phyloP scores from a whole-genome alignment of 2,329 filamentous ascomycete genomes.

The Calonectria crousiana region DNA sequence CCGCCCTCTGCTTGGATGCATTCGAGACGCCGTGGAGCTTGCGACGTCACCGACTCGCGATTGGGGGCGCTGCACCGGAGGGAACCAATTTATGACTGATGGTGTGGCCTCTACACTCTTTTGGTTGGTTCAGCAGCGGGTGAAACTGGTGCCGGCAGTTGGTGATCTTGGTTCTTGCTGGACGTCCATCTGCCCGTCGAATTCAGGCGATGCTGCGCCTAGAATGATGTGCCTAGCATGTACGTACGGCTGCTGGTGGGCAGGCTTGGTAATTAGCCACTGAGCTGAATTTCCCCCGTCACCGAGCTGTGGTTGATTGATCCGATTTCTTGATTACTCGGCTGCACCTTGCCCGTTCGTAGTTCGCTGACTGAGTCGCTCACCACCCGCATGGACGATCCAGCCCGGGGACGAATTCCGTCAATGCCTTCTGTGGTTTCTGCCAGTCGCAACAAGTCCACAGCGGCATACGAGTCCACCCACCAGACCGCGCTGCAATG shows the following conservation, averaged over 20 bases:
- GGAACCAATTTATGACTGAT: constrained; percentile 28
- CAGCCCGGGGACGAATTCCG: constrained; percentile 15
- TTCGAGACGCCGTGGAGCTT: constrained; percentile 35
- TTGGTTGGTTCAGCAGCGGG: constrained; percentile 29
- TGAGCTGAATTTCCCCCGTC: constrained; percentile 14
- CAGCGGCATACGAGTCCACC: constrained; percentile 14
- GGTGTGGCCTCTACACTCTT: constrained; percentile 29
- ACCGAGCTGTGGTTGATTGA: constrained; percentile 18
- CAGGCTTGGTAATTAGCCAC: background rate
- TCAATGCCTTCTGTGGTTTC: constrained; percentile 23
- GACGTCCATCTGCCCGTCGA: background rate
- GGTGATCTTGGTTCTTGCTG: constrained; percentile 4
- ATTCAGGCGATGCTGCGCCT: constrained; percentile 9
- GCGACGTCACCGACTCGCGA: constrained; percentile 40
- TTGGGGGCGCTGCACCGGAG: constrained; percentile 23
- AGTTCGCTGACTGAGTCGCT: constrained; percentile 11
- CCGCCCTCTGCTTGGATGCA: constrained; percentile 33
- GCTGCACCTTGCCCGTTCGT: constrained; percentile 13
- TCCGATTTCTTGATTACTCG: constrained; percentile 17
- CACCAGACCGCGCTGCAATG: background rate
- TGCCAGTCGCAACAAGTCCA: constrained; percentile 2
- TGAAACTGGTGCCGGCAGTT: constrained; percentile 27
- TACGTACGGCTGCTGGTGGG: background rate
- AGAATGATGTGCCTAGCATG: constrained; percentile 4
- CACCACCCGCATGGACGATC: constrained; percentile 22